Evolutionary conservation across 2,329 filamentous ascomycete genomes (phyloP).

Genomic region (Bipolaris sorokiniana): DNA sequence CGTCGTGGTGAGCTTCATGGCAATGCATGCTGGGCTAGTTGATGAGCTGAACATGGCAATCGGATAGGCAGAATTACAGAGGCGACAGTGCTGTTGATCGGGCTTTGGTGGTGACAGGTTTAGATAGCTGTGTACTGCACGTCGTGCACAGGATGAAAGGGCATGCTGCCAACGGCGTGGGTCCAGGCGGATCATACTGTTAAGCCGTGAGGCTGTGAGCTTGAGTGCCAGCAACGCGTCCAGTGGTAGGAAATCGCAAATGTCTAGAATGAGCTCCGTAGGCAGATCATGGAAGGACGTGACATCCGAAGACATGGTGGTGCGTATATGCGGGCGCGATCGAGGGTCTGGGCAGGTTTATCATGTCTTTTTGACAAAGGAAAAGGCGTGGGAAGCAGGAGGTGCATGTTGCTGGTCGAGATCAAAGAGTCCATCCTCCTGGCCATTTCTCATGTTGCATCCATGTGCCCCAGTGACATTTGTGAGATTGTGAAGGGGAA

Average conservation of each 20-base stretch:
- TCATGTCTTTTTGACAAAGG: not conserved
- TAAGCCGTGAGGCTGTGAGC: constrained; percentile 42
- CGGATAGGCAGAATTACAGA: constrained; percentile 42
- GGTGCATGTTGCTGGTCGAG: not conserved
- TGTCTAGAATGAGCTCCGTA: constrained; percentile 50
- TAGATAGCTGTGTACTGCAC: constrained; percentile 40
- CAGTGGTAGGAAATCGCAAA: constrained; percentile 44
- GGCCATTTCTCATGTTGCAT: constrained; percentile 1
- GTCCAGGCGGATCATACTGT: constrained; percentile 32
- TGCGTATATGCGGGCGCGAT: not conserved
- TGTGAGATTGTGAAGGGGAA: not conserved
- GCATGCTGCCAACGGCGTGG: constrained; percentile 19
- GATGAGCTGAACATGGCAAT: constrained; percentile 39
- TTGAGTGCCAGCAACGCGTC: constrained; percentile 50
- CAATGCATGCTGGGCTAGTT: constrained; percentile 36
- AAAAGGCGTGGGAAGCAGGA: not conserved
- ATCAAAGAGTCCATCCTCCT: not conserved
- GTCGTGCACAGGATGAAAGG: constrained; percentile 35
- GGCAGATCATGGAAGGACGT: constrained; percentile 42
- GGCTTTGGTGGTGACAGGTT: constrained; percentile 14
- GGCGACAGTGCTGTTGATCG: constrained; percentile 34
- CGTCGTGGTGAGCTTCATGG: constrained; percentile 8
- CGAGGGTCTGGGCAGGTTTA: not conserved
- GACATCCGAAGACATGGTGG: constrained; percentile 12
- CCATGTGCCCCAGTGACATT: not conserved